Evolutionary conservation across 2,329 filamentous ascomycete genomes (phyloP).

Genomic region (Alternaria tenuissima): DNA sequence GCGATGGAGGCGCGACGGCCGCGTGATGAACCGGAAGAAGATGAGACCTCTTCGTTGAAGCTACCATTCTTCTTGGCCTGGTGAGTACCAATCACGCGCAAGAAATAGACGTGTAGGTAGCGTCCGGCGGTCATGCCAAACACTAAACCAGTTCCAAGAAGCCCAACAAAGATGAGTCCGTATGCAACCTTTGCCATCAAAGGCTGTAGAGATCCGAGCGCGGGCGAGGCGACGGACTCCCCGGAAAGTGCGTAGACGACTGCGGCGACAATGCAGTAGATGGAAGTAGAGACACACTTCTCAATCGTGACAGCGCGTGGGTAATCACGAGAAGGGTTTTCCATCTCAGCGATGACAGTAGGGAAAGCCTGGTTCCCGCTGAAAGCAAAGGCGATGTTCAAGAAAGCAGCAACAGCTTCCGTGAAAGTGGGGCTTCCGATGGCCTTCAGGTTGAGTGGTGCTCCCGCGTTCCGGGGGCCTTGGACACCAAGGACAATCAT

Average conservation of each 20-base stretch:
- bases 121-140: constrained; percentile 36
- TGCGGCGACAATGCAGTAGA: constrained; percentile 33
- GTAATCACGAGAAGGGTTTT: constrained; percentile 37
- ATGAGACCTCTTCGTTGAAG: constrained; percentile 5
- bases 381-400: constrained; percentile 41
- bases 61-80: constrained; percentile 22
- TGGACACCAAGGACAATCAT: constrained; percentile 39
- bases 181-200: constrained; percentile 37
- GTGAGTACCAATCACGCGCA: constrained; percentile 27
- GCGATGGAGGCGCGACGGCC: constrained; percentile 27
- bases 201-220: constrained; percentile 30
- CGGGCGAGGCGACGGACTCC: constrained; percentile 36
- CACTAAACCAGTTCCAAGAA: constrained; percentile 36
- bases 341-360: constrained; percentile 39
- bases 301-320: constrained; percentile 38
- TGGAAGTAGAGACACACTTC: constrained; percentile 31
- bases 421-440: constrained; percentile 34
- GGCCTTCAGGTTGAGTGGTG: constrained; percentile 34
- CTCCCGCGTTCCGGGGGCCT: constrained; percentile 28
- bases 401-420: constrained; percentile 33
- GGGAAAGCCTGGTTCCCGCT: constrained; percentile 41
- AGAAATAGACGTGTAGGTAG: constrained; percentile 35
- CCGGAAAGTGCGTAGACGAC: constrained; percentile 37
- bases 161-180: constrained; percentile 30
- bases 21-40: constrained; percentile 19